A percentile compares a stretch with the other conserved stretches of the same genome.
These are phyloP conservation scores for Xylariaceae sp. DNA, from an alignment of 2,329 filamentous ascomycete genomes.

Conservation along the genomic window DNA sequence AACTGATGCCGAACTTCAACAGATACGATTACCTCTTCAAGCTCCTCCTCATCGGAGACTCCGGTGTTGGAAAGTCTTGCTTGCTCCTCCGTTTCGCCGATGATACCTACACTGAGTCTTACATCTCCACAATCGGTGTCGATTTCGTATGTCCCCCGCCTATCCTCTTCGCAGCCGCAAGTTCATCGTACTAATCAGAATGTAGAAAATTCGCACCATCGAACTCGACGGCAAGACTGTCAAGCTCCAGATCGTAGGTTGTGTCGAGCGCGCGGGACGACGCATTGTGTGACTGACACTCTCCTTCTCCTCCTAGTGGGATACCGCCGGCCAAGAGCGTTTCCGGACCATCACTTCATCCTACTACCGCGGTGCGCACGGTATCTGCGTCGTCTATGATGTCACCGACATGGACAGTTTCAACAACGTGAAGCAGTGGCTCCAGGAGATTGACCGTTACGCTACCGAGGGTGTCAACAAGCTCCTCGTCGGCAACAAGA, in stretches of 20 bases:
- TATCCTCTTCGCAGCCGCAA: not conserved
- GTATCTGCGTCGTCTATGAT: constrained; percentile 99
- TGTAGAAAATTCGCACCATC: constrained; percentile 98
- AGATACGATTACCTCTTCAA: constrained; percentile 99
- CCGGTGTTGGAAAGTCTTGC: constrained; percentile 99
- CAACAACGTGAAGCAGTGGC: constrained; percentile 99
- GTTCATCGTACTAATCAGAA: constrained; percentile 2
- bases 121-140: constrained; percentile 99
- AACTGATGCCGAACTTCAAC: constrained; percentile 23
- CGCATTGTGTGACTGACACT: constrained; percentile 27
- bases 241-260: constrained; percentile 92
- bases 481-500: constrained; percentile 99
- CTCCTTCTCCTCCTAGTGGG: constrained; percentile 66
- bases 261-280: not conserved
- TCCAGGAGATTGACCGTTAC: constrained; percentile 98
- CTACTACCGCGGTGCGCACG: constrained; percentile 98
- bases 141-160: constrained; percentile 72
- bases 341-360: constrained; percentile 99
- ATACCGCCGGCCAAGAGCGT: constrained; percentile 97
- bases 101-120: constrained; percentile 98
- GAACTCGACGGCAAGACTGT: constrained; percentile 99
- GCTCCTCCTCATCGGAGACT: constrained; percentile 99
- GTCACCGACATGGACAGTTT: constrained; percentile 99
- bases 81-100: constrained; percentile 96
- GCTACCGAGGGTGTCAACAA: constrained; percentile 99